These are phyloP conservation scores for Cryptosporidium meleagridis DNA, from an alignment of 169 alveolate genomes.

Conservation along the genomic window DNA sequence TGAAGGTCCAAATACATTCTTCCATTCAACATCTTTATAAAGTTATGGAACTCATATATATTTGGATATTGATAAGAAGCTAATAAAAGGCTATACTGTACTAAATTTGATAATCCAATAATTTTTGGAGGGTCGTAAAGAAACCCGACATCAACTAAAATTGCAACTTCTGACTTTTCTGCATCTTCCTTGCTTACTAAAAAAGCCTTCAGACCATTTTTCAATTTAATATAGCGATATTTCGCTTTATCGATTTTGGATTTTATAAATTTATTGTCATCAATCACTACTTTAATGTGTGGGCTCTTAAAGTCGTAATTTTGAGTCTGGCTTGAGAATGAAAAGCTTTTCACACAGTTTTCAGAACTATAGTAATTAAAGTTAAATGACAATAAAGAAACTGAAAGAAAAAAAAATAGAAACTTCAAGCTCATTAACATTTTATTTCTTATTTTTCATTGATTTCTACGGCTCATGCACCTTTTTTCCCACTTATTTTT, in stretches of 20 bases:
- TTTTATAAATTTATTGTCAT: constrained; percentile 26
- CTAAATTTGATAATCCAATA: constrained; percentile 45
- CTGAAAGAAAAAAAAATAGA: background rate
- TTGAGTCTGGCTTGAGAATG: background rate
- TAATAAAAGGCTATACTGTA: constrained; percentile 26
- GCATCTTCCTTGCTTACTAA: constrained; percentile 47
- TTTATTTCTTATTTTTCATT: background rate
- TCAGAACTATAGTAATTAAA: background rate
- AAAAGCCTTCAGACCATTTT: constrained; percentile 36
- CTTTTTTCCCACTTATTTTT: background rate
- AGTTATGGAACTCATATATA: constrained; percentile 39
- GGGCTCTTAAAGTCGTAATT: background rate
- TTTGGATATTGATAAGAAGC: constrained; percentile 47
- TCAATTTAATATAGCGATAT: constrained; percentile 25
- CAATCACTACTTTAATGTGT: background rate
- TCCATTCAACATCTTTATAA: constrained; percentile 34
- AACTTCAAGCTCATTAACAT: background rate
- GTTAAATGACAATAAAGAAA: background rate
- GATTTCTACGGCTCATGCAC: background rate
- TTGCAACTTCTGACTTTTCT: constrained; percentile 41
- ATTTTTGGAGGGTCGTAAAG: constrained; percentile 34
- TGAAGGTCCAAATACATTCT: constrained; percentile 36
- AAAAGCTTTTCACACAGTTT: background rate
- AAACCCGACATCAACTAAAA: constrained; percentile 47
- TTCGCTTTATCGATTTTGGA: constrained; percentile 35